phyloP scores from a whole-genome alignment of 2,329 filamentous ascomycete species.

The Zymoseptoria crescenta region DNA sequence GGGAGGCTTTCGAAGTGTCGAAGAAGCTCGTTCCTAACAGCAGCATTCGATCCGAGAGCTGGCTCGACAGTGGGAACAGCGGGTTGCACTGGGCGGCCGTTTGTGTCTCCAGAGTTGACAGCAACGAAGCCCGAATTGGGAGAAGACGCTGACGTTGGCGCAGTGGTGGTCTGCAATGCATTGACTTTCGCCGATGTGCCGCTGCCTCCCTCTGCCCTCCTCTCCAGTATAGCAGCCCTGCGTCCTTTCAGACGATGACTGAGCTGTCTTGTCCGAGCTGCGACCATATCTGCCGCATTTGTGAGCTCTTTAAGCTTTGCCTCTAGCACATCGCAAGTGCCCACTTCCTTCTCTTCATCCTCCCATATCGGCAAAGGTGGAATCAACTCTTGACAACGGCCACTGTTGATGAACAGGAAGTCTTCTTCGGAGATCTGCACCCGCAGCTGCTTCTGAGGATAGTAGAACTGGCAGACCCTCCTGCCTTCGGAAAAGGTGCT shows the following conservation, averaged over 20 bases:
- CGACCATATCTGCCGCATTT: slow-evolving; percentile 67
- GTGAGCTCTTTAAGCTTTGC: slow-evolving; percentile 68
- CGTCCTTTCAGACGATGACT: slow-evolving; percentile 73
- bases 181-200: slow-evolving; percentile 30
- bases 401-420: slow-evolving; percentile 74
- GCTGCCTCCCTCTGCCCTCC: slow-evolving; percentile 42
- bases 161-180: slow-evolving; percentile 25
- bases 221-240: slow-evolving; percentile 61
- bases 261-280: slow-evolving; percentile 65
- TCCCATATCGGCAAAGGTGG: slow-evolving; percentile 74
- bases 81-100: not conserved
- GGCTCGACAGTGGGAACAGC: slow-evolving; percentile 9
- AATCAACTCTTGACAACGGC: slow-evolving; percentile 73
- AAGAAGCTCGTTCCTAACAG: slow-evolving; percentile 52
- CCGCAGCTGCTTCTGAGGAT: slow-evolving; percentile 61
- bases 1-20: slow-evolving; percentile 55
- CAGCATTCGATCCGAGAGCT: slow-evolving; percentile 39
- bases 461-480: slow-evolving; percentile 69
- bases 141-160: slow-evolving; percentile 18
- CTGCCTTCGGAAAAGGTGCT: slow-evolving; percentile 60
- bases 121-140: slow-evolving; percentile 45
- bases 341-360: slow-evolving; percentile 78
- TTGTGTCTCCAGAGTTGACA: slow-evolving; percentile 42
- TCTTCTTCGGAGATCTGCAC: slow-evolving; percentile 86
- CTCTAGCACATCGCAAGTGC: slow-evolving; percentile 76